A percentile compares a stretch with the other conserved stretches of the same genome.
Conservation (phyloP, 1,284 basidiomycete genomes). For the Grifola frondosa region DNA sequence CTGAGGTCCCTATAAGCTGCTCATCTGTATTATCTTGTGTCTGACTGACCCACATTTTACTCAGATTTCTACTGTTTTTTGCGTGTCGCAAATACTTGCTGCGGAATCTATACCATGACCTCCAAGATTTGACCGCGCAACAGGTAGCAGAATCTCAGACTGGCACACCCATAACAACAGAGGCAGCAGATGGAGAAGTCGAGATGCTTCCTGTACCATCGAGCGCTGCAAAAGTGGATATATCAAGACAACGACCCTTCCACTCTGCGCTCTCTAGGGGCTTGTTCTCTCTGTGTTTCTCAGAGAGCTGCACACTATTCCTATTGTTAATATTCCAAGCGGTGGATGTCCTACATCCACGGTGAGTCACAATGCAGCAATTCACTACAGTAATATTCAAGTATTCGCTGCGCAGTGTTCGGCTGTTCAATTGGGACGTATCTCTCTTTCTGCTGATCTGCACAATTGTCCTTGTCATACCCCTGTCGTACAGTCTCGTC, state of each 20-base stretch:
- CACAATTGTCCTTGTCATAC: conserved; percentile 59
- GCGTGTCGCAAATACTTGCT: conserved; percentile 56
- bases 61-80: conserved; percentile 48
- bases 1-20: too few species aligned
- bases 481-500: conserved; percentile 59
- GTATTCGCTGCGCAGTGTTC: too few species aligned
- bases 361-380: too few species aligned
- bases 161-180: conserved; percentile 16
- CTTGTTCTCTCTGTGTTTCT: conserved; percentile 64
- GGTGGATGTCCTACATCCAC: conserved; percentile 46
- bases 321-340: conserved; percentile 66
- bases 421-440: conserved; percentile 61
- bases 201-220: conserved; percentile 46
- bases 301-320: conserved; percentile 68
- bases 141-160: conserved; percentile 26
- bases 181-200: conserved; percentile 35
- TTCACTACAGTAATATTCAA: too few species aligned
- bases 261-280: conserved; percentile 55
- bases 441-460: conserved; percentile 58
- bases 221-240: conserved; percentile 27
- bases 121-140: conserved; percentile 40
- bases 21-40: too few species aligned
- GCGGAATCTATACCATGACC: conserved; percentile 54
- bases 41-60: background rate
- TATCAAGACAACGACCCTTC: conserved; percentile 33